Conservation (phyloP, 139 green algal genomes). For the Edaphochlamys debaryana region DNA sequence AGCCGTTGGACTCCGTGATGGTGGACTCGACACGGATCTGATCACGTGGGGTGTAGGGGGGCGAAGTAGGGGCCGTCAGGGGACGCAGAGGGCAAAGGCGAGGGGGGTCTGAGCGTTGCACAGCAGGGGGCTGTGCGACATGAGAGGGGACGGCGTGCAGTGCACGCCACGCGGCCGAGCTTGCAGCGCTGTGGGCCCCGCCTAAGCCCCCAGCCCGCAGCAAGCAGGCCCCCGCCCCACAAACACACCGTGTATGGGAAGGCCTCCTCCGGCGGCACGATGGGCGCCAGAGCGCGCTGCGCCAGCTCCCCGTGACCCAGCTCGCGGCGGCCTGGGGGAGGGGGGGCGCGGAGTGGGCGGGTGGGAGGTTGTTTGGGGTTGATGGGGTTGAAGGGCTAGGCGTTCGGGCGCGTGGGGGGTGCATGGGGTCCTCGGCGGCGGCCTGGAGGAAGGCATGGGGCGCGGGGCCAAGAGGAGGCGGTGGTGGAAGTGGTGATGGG, state of each 20-base stretch:
- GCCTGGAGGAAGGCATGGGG: too few relatives aligned
- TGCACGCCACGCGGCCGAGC: too few relatives aligned
- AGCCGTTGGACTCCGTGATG: conserved; percentile 98
- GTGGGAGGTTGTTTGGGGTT: neutral
- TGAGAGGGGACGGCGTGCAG: too few relatives aligned
- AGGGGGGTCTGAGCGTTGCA: too few relatives aligned
- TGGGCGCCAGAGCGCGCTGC: conserved; percentile 84
- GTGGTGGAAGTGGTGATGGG: too few relatives aligned
- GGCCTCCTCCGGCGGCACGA: conserved; percentile 72
- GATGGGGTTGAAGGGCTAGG: neutral
- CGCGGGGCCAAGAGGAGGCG: too few relatives aligned
- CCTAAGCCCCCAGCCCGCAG: too few relatives aligned
- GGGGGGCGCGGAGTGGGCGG: neutral
- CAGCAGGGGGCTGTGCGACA: too few relatives aligned
- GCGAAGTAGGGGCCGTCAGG: neutral
- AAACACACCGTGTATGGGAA: conserved; percentile 77
- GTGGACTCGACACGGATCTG: conserved; percentile 93
- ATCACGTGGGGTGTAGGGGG: neutral
- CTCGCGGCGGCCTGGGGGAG: conserved; percentile 78
- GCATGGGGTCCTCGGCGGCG: neutral
- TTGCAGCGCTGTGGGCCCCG: too few relatives aligned
- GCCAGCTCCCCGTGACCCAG: conserved; percentile 92
- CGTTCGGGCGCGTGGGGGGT: neutral
- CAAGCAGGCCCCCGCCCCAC: too few relatives aligned
- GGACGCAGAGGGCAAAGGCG: neutral